Base-by-base conservation (phyloP, 1,284 basidiomycete species). In the Malassezia arunalokei region DNA sequence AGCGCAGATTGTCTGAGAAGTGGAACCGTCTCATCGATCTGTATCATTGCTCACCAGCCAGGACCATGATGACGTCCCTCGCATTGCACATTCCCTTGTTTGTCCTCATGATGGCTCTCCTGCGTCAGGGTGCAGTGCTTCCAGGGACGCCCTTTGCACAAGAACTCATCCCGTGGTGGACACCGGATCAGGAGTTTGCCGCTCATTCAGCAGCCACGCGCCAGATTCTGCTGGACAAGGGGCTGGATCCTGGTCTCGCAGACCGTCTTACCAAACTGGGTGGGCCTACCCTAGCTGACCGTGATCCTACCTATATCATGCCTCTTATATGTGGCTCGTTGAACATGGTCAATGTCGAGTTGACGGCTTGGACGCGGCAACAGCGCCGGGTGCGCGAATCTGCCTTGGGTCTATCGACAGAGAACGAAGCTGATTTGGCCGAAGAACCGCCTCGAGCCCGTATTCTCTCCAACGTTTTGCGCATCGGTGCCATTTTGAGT, bases 401-500 rank as follows among this genome's bases (percentile, higher is more conserved):
- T 3, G 49, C 17, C 12, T 6, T 51, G 11, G 62, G 62, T 5
- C 47, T 57, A 8, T 43, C 43, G 24, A 35, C 27, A 41, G 35
- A 12, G 39, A 49, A 47, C 0, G 51, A 59, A 42, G 20, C 54
- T 24, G 31, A 56, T 29, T 29, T 37, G 14, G 27, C 31, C 24
- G 54, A 59, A 8, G 65, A 64, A 31, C 56, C 65, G 4, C 40
- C 60, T 29, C 56, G 65, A n/a, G 47, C 50, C 2, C 79, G 79
- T 57, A 73, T 83, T 32, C 75, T 86, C 46, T 83, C 83, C 62
- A 79, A 79, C 6, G 74, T 75, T 1, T 73, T 89, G 57, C 76
- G 86, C 39, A 71, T 78, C 1, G 68, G 83, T 31, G 82, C 85
- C 0, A 77, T 91, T 28, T 77, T 77, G 12, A 81, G 87, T 54